phyloP scores from a whole-genome alignment of 2,329 filamentous ascomycete genomes.

The Diaporthe citri region DNA sequence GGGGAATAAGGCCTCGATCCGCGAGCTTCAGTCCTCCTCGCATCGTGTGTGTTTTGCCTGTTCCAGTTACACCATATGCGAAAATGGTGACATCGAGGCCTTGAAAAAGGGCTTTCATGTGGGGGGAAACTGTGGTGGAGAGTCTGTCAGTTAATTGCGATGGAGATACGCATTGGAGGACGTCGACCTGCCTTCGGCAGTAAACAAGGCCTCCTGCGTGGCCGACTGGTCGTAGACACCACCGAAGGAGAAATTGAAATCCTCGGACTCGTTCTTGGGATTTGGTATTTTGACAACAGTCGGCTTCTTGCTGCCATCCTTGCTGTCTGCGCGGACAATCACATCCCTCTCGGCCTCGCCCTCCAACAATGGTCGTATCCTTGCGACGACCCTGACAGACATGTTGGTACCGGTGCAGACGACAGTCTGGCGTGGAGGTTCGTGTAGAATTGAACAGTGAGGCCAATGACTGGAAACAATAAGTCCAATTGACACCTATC shows the following conservation, averaged over 20 bases:
- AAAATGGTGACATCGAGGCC: constrained; percentile 91
- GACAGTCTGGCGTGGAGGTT: not conserved
- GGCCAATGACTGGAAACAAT: not conserved
- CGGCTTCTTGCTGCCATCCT: constrained; percentile 70
- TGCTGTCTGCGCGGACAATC: constrained; percentile 79
- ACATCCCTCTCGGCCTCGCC: constrained; percentile 89
- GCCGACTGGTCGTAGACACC: constrained; percentile 86
- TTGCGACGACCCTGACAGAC: constrained; percentile 87
- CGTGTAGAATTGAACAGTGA: not conserved
- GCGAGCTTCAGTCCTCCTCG: constrained; percentile 87
- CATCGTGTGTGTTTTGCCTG: constrained; percentile 97
- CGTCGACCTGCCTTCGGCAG: constrained; percentile 81
- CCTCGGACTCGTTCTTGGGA: constrained; percentile 90
- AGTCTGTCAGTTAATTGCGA: constrained; percentile 38
- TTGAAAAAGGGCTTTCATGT: constrained; percentile 91
- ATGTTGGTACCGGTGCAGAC: constrained; percentile 50
- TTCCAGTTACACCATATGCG: constrained; percentile 93
- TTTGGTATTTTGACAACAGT: constrained; percentile 89
- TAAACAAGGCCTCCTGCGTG: constrained; percentile 89
- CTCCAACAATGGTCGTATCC: constrained; percentile 88
- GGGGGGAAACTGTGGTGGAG: constrained; percentile 77
- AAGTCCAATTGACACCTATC: not conserved
- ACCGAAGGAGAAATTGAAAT: constrained; percentile 96
- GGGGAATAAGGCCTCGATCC: constrained; percentile 88
- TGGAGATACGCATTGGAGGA: not conserved